phyloP scores from a whole-genome alignment of 2,329 filamentous ascomycete genomes.

The Hypoxylon rubiginosum region DNA sequence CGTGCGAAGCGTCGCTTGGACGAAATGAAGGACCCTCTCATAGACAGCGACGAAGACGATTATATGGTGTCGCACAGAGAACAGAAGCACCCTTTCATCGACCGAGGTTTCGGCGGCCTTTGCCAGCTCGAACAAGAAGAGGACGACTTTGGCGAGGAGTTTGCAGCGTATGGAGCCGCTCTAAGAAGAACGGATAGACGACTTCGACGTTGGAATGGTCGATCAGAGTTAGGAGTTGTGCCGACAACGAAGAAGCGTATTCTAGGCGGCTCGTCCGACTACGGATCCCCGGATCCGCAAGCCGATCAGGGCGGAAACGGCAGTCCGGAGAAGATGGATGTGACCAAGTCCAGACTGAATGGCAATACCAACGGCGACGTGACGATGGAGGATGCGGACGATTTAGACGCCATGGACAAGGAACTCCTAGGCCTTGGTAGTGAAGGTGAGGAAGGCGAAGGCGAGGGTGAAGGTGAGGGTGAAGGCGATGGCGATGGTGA shows the following conservation, averaged over 20 bases:
- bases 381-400: conserved; percentile 62
- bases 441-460: conserved; percentile 59
- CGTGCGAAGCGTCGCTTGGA: conserved; percentile 75
- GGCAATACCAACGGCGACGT: conserved; percentile 60
- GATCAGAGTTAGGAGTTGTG: conserved; percentile 62
- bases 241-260: conserved; percentile 60
- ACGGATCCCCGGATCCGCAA: conserved; percentile 42
- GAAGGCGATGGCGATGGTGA: conserved; percentile 62
- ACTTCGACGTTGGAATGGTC: conserved; percentile 76
- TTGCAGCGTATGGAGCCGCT: conserved; percentile 74
- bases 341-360: conserved; percentile 49
- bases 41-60: conserved; percentile 74
- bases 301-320: conserved; percentile 50
- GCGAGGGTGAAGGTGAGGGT: conserved; percentile 59
- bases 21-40: conserved; percentile 66
- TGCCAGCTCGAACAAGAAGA: conserved; percentile 71
- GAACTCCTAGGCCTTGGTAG: conserved; percentile 63
- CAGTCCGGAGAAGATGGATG: conserved; percentile 51
- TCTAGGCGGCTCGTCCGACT: conserved; percentile 43
- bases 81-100: conserved; percentile 61
- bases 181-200: conserved; percentile 74
- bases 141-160: conserved; percentile 84
- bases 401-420: conserved; percentile 68
- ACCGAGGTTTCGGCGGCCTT: conserved; percentile 73
- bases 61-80: conserved; percentile 51